Base-by-base conservation (phyloP, 2,329 filamentous ascomycete species). In the Eurotiales sp. region DNA sequence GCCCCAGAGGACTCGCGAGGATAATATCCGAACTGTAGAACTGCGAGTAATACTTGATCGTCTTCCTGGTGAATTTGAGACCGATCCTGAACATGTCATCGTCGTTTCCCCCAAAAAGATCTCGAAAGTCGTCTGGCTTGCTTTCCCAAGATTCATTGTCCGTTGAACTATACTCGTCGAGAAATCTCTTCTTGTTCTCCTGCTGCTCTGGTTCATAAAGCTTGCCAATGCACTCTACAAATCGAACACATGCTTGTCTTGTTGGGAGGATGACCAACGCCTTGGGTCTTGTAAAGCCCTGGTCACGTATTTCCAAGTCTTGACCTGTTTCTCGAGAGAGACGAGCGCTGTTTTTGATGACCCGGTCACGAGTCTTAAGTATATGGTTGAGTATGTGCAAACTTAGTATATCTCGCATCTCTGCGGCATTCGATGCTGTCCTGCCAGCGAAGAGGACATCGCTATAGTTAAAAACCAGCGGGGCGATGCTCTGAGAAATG, bases 1-100 rank as follows among this genome's bases (percentile, higher is more conserved):
- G 77, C 10, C 93, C 93, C 3, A 99, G 77, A 0, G 93, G 90
- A 59, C 90, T 95, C 19, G 90, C 90, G 49, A 99, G 78, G 50
- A 99, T 89, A 58, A 99, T 90, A 66, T 99, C 93, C 8, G 91
- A 96, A 67, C 87, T 92, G 76, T 97, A 97, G 68, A 99, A 99
- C 56, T 90, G 87, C 0, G 92, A 82, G 73, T 95, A 99, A 67
- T 88, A 93, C 68, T 96, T 97, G 65, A 97, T 78, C 0, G 90
- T 95, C 72, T 96, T 97, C 55, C 93, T 83, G 0, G 93, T 97
- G 67, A 99, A 95, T 70, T 97, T 99, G 64, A 99, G 72, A n/a
- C 92, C 93, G 2, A 97, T 76, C 3, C 92, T 84, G 73, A 97
- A 99, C 81, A 95, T 93, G 72, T 99, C 93, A 66, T 97, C 93